Conservation (phyloP, 352 stramenopile genomes). For the Pilasporangium apinafurcum region DNA sequence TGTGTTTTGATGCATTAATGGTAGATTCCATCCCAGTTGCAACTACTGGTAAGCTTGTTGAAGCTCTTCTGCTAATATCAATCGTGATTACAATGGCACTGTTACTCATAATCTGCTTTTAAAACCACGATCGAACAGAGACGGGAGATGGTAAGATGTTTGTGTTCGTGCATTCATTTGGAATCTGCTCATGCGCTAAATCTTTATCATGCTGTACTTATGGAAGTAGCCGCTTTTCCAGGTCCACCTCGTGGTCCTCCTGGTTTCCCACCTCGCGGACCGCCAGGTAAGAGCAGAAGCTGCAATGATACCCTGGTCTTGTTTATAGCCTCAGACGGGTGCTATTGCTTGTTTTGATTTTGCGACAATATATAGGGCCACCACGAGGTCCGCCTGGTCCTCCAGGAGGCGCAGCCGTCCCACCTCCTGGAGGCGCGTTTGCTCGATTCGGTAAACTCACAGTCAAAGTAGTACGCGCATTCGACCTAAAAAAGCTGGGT, state of each 20-base stretch:
- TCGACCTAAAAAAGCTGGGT: constrained; percentile 90
- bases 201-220: not conserved
- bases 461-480: constrained; percentile 86
- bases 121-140: no score
- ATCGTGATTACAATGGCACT: no score
- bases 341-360: not conserved
- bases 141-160: no score
- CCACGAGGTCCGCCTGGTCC: constrained; percentile 8
- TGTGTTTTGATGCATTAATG: no score
- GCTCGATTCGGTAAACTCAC: constrained; percentile 89
- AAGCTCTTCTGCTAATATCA: no score
- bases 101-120: no score
- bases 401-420: constrained; percentile 12
- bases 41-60: no score
- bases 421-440: constrained; percentile 39
- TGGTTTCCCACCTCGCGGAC: constrained; percentile 14
- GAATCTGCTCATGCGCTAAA: not conserved
- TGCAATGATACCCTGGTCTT: not conserved
- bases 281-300: constrained; percentile 6
- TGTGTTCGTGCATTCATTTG: no score
- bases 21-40: no score
- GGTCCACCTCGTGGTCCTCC: constrained; percentile 11
- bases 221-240: constrained; percentile 2
- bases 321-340: not conserved
- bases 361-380: constrained; percentile 3